Conservation (phyloP, 1,139 yeast genomes). For the Yamadazyma kanchanaburiensis region DNA sequence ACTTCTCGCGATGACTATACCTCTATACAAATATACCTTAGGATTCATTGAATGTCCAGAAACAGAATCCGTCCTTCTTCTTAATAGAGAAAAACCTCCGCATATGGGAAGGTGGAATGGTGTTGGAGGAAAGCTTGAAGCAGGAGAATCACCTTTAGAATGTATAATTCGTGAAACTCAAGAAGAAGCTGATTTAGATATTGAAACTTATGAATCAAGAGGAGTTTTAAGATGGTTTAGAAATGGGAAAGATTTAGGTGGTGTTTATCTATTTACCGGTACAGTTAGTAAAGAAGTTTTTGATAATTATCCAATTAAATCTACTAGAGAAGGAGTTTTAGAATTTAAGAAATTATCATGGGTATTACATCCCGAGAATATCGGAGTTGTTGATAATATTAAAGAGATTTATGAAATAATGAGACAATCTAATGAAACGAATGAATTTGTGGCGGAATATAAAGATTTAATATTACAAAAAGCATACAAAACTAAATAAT, state of each 20-base stretch:
- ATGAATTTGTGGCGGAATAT: slow-evolving; percentile 18
- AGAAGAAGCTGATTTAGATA: slow-evolving; percentile 43
- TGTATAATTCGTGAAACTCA: slow-evolving; percentile 42
- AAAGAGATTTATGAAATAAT: slow-evolving; percentile 25
- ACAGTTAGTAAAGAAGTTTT: slow-evolving; percentile 24
- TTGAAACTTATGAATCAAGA: slow-evolving; percentile 25
- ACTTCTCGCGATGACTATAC: slow-evolving; percentile 10
- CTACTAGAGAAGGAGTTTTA: slow-evolving; percentile 41
- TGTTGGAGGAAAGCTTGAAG: slow-evolving; percentile 46
- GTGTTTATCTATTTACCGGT: slow-evolving; percentile 42
- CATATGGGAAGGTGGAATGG: slow-evolving; percentile 57
- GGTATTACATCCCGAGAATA: slow-evolving; percentile 35
- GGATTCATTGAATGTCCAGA: slow-evolving; percentile 38
- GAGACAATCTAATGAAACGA: slow-evolving; percentile 20
- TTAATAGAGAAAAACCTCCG: slow-evolving; percentile 44
- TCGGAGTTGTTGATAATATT: slow-evolving; percentile 45
- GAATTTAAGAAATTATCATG: slow-evolving; percentile 44
- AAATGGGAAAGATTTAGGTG: slow-evolving; percentile 30
- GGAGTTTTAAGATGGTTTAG: slow-evolving; percentile 39
- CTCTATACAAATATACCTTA: slow-evolving; percentile 28
- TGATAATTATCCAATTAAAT: slow-evolving; percentile 20
- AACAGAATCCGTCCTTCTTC: slow-evolving; percentile 29
- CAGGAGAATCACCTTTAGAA: slow-evolving; percentile 31
- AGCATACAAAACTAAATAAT: slow-evolving; percentile 8
- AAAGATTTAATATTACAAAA: slow-evolving; percentile 5